Base-by-base conservation (phyloP, 257 asterid species). In the Nicotiana tabacum region DNA sequence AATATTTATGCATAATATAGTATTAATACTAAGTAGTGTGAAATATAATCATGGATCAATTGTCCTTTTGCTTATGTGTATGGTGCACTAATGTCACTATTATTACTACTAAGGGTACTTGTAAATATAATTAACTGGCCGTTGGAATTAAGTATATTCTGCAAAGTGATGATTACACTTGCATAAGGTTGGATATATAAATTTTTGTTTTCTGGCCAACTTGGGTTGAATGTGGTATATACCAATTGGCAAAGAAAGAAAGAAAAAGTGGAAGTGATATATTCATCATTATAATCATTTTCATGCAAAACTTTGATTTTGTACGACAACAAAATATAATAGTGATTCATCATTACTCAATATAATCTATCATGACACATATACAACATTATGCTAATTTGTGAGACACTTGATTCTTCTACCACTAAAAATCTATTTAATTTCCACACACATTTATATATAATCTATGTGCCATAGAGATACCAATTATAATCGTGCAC, bases 251-350 rank as follows among this genome's bases (percentile, higher is more conserved):
- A 58, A 32, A n/a, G 56, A 78, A 61, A 33, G 35, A 13, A 72
- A 39, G 18, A 39, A 15, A 72, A 70, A 48, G 5, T 48, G 4
- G 5, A 74, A 74, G 13, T 74, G 37, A 72, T 11, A 37, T 6
- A 72, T 48, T 72, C 79, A 46, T 72, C 61, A 46, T 13, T 46
- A 48, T 74, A 74, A 74, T 74, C 80, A 74, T 13, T 74, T 74
- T 74, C 80, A 74, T 74, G 80, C 80, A 74, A 74, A 74, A 74
- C 80, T 74, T 48, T 74, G 80, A 74, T 74, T 74, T 74, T 74
- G 80, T 74, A 74, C 62, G 80, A 74, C 7, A 74, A 74, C 39
- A 74, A 15, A 74, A 27, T 74, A 27, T 48, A 13, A 74, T 74
- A 27, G 43, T 29, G 62, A 74, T 27, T 74, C 80, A 74, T 74